phyloP scores from a whole-genome alignment of 1,284 basidiomycete genomes.

The Leccinum pallidistipes region DNA sequence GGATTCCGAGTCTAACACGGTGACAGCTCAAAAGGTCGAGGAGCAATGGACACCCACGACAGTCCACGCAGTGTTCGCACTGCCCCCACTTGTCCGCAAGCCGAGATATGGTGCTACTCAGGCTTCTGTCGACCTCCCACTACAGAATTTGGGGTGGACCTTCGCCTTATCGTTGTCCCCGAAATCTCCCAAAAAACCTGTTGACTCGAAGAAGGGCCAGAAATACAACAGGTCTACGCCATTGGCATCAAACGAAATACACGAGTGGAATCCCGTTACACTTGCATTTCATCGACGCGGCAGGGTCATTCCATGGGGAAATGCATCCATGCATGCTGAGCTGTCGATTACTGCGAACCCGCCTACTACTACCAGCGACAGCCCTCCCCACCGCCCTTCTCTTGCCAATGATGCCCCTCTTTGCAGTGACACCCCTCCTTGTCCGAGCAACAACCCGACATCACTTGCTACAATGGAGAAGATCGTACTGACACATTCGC shows the following conservation, averaged over 20 bases:
- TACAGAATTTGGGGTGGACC: constrained; percentile 18
- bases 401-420: not conserved
- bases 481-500: constrained; percentile 4
- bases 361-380: not conserved
- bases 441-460: not conserved
- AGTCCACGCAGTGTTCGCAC: constrained; percentile 9
- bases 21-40: constrained; percentile 7
- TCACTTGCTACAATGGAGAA: constrained; percentile 8
- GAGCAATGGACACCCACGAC: constrained; percentile 19
- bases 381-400: too few relatives aligned
- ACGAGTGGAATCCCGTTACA: constrained; percentile 4
- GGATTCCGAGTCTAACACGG: not conserved
- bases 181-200: not conserved
- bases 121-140: constrained; percentile 14
- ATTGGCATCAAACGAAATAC: not conserved
- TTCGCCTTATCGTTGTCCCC: constrained; percentile 16
- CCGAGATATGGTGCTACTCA: not conserved
- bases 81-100: not conserved
- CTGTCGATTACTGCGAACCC: constrained; percentile 1
- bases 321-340: constrained; percentile 16
- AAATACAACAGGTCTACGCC: not conserved
- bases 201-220: not conserved
- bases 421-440: not conserved
- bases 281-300: constrained; percentile 13
- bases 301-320: constrained; percentile 11